Percentiles rank a stretch among this genome's conserved stretches.
Conservation (phyloP, 306 rosid species). For the Senna tora region DNA sequence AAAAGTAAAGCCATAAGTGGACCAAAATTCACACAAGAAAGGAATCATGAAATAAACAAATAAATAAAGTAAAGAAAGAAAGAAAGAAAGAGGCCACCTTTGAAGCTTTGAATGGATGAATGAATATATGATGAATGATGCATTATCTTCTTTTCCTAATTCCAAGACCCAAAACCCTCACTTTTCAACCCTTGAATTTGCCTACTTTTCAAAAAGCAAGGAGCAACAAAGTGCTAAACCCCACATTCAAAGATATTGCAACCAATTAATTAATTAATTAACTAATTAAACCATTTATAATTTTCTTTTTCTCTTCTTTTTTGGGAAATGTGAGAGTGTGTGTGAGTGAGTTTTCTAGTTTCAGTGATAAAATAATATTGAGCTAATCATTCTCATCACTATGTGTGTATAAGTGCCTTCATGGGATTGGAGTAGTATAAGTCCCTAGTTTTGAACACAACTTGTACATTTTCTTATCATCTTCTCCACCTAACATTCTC, state of each 20-base stretch:
- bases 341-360: too few relatives aligned
- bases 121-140: not conserved
- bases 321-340: slow-evolving; percentile 54
- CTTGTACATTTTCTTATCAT: slow-evolving; percentile 40
- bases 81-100: slow-evolving; percentile 45
- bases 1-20: too few relatives aligned
- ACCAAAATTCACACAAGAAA: slow-evolving; percentile 52
- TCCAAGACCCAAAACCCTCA: slow-evolving; percentile 61
- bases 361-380: slow-evolving; percentile 57
- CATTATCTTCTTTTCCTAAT: slow-evolving; percentile 61
- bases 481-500: not conserved
- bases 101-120: slow-evolving; percentile 38
- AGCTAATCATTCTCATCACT: slow-evolving; percentile 74
- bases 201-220: slow-evolving; percentile 73
- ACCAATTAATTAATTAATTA: too few relatives aligned
- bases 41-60: slow-evolving; percentile 47
- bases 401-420: slow-evolving; percentile 36
- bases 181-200: slow-evolving; percentile 71
- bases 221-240: slow-evolving; percentile 48
- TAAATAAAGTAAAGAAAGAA: not conserved
- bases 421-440: slow-evolving; percentile 63
- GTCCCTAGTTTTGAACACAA: slow-evolving; percentile 50
- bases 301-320: too few relatives aligned
- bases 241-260: slow-evolving; percentile 15
- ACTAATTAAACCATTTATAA: too few relatives aligned